Conservation (phyloP, 768 basidiomycete genomes). For the Pholiota molesta region DNA sequence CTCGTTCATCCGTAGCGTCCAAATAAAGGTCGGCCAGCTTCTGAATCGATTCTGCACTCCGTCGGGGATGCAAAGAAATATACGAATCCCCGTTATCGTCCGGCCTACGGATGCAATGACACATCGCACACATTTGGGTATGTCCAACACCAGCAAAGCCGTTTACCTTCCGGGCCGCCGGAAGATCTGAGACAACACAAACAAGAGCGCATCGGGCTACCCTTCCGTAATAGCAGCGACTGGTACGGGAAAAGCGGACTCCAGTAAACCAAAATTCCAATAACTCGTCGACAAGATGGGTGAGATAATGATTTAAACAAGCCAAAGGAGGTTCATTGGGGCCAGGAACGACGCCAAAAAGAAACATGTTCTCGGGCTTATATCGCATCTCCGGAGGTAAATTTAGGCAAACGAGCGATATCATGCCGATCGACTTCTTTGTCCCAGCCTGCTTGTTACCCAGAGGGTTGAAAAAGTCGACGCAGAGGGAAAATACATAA, state of each 20-base stretch:
- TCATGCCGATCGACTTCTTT: constrained; percentile 19
- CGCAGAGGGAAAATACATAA: constrained; percentile 31
- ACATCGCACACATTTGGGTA: constrained; percentile 27
- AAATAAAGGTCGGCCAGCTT: not conserved
- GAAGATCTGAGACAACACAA: constrained; percentile 38
- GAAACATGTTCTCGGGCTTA: constrained; percentile 40
- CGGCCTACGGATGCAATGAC: constrained; percentile 17
- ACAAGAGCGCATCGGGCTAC: constrained; percentile 30
- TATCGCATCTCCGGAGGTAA: constrained; percentile 34
- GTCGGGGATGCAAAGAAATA: not conserved
- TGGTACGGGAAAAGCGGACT: constrained; percentile 28
- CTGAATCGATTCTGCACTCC: not conserved
- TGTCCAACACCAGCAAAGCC: constrained; percentile 26
- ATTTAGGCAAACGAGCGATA: constrained; percentile 38
- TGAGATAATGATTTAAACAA: constrained; percentile 40
- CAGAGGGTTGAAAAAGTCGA: constrained; percentile 42
- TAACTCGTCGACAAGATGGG: constrained; percentile 40
- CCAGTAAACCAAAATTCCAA: constrained; percentile 35
- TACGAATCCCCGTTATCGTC: constrained; percentile 6
- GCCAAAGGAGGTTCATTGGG: constrained; percentile 36
- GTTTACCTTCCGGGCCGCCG: constrained; percentile 32
- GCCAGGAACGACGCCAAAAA: constrained; percentile 41
- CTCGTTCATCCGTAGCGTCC: not conserved
- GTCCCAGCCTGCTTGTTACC: constrained; percentile 26
- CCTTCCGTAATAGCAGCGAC: constrained; percentile 24